Evolutionary conservation across 1,284 basidiomycete species (phyloP).

Genomic region (Leucoagaricus sp.): DNA sequence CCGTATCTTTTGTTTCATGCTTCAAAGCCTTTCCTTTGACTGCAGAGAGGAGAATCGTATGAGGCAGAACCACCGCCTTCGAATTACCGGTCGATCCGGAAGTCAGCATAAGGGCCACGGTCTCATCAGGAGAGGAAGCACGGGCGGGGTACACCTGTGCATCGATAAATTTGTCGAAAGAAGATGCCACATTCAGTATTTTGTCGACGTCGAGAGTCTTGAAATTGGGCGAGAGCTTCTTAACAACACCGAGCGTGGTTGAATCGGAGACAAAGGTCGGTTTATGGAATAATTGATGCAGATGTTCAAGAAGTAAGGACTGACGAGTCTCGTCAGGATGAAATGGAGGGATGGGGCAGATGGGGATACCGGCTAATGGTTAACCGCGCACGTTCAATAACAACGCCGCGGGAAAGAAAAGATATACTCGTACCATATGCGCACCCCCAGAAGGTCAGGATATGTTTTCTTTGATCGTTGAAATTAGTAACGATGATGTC

Average conservation of each 20-base stretch:
- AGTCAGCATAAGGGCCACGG: constrained; percentile 11
- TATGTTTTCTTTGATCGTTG: too few relatives aligned
- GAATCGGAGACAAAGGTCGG: constrained; percentile 1
- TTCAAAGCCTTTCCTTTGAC: constrained; percentile 7
- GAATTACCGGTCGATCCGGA: constrained; percentile 13
- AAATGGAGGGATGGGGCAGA: constrained; percentile 10
- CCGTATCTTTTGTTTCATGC: not conserved
- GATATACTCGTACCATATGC: too few relatives aligned
- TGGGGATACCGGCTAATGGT: constrained; percentile 8
- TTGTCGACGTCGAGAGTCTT: constrained; percentile 1
- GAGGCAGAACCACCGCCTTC: constrained; percentile 7
- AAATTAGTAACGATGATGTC: too few relatives aligned
- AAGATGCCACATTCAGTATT: too few relatives aligned
- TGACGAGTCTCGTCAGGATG: constrained; percentile 9
- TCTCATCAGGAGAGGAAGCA: not conserved
- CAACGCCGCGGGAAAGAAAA: too few relatives aligned
- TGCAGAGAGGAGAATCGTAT: constrained; percentile 8
- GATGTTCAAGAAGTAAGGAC: constrained; percentile 6
- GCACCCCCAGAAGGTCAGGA: too few relatives aligned
- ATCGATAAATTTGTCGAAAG: too few relatives aligned
- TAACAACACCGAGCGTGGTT: not conserved
- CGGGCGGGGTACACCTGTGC: too few relatives aligned
- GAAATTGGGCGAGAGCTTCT: constrained; percentile 2
- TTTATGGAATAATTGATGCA: constrained; percentile 1
- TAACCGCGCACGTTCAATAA: too few relatives aligned